Conservation (phyloP, 371 early-diverging fungal species). For the Phascolomyces articulosus region DNA sequence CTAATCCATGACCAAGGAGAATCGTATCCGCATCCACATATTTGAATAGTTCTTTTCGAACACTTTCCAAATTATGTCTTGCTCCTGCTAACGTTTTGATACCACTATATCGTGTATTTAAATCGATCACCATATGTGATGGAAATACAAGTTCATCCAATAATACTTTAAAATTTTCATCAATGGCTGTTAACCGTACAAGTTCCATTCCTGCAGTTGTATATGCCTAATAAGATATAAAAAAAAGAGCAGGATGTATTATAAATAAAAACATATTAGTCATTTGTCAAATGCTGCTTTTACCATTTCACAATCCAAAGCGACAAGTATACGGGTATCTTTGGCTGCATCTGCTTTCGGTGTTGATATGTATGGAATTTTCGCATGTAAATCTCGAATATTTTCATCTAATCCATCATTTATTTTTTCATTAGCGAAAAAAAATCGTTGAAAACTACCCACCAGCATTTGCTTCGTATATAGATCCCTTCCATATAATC, state of each 20-base stretch:
- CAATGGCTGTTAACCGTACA: conserved; percentile 57
- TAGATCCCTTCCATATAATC: not conserved
- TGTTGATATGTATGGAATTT: conserved; percentile 45
- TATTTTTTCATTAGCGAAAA: not conserved
- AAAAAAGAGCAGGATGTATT: too few species aligned
- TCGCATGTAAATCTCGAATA: conserved; percentile 33
- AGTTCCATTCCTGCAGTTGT: conserved; percentile 61
- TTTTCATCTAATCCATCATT: conserved; percentile 19
- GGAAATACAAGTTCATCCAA: conserved; percentile 62
- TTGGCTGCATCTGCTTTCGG: conserved; percentile 14
- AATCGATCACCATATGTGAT: conserved; percentile 50
- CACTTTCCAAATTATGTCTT: conserved; percentile 41
- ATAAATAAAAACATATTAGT: too few species aligned
- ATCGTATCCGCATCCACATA: conserved; percentile 42
- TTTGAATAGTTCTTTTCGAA: conserved; percentile 45
- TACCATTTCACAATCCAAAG: conserved; percentile 58
- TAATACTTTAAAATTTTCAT: conserved; percentile 39
- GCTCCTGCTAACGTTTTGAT: conserved; percentile 53
- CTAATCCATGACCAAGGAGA: conserved; percentile 54
- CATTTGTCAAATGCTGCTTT: too few species aligned
- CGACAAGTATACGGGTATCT: conserved; percentile 27
- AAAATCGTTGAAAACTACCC: too few species aligned
- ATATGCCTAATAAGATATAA: conserved; percentile 27
- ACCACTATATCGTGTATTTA: conserved; percentile 63
- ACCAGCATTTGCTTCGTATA: too few species aligned